These are phyloP conservation scores for Cordyceps pruinosa DNA, from an alignment of 2,329 filamentous ascomycete species.

Conservation along the genomic window DNA sequence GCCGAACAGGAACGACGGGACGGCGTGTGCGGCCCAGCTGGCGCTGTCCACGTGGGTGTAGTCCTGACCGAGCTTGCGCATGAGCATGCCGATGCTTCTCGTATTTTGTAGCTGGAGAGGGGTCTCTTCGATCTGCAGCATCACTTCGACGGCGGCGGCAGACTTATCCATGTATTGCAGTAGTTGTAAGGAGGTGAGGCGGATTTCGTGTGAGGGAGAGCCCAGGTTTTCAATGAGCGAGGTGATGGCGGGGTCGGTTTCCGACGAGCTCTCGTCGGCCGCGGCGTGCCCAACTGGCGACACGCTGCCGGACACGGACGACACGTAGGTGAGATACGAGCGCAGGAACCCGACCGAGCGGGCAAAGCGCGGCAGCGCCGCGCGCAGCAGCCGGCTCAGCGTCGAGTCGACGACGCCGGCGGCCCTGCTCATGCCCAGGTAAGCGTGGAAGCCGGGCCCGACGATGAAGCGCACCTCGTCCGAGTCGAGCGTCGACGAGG, in stretches of 20 bases:
- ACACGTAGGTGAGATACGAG: conserved; percentile 52
- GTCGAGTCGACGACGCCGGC: conserved; percentile 50
- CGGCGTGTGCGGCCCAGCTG: conserved; percentile 61
- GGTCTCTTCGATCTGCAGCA: conserved; percentile 74
- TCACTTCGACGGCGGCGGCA: conserved; percentile 36
- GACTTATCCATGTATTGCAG: conserved; percentile 51
- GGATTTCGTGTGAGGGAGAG: conserved; percentile 66
- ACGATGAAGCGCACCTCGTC: conserved; percentile 66
- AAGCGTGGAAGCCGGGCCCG: conserved; percentile 67
- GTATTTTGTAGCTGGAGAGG: conserved; percentile 65
- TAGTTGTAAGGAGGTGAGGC: conserved; percentile 66
- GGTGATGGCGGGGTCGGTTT: conserved; percentile 54
- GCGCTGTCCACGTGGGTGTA: conserved; percentile 55
- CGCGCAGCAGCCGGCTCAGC: conserved; percentile 59
- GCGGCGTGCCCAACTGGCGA: conserved; percentile 12
- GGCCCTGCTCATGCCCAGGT: conserved; percentile 57
- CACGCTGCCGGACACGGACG: conserved; percentile 18
- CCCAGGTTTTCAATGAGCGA: conserved; percentile 68
- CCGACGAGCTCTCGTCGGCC: conserved; percentile 21
- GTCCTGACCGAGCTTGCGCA: conserved; percentile 64
- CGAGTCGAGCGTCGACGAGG: conserved; percentile 50
- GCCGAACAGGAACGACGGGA: conserved; percentile 82
- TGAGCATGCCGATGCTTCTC: conserved; percentile 73
- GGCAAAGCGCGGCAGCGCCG: conserved; percentile 59
- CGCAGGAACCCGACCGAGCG: conserved; percentile 60